phyloP scores from a whole-genome alignment of 2,329 filamentous ascomycete species.

The Fusarium duplospermum region DNA sequence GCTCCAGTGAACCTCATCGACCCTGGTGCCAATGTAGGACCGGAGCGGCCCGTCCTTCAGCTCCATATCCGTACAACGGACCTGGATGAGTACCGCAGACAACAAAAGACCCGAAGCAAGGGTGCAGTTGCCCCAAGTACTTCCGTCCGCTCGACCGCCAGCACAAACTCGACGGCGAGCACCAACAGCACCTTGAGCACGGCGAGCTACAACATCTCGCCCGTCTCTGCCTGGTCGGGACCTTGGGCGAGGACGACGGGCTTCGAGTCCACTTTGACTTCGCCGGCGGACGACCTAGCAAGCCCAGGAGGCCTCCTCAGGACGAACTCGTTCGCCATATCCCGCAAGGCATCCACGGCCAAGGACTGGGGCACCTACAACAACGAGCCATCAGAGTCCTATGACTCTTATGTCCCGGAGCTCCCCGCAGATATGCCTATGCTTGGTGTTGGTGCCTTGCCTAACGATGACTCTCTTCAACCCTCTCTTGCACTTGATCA shows the following conservation, averaged over 20 bases:
- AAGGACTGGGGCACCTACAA: constrained; percentile 40
- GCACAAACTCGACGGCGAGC: constrained; percentile 51
- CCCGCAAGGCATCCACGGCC: constrained; percentile 37
- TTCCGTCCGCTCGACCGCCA: constrained; percentile 60
- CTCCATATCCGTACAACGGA: constrained; percentile 55
- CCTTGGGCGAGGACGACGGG: constrained; percentile 55
- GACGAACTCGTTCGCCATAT: constrained; percentile 36
- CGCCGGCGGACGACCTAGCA: constrained; percentile 56
- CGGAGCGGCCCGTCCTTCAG: constrained; percentile 53
- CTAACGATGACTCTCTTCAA: constrained; percentile 43
- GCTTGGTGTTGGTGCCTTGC: constrained; percentile 45
- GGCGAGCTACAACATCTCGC: constrained; percentile 58
- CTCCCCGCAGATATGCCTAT: constrained; percentile 57
- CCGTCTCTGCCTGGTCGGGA: constrained; percentile 57
- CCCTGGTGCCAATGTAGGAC: constrained; percentile 21
- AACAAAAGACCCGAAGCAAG: constrained; percentile 52
- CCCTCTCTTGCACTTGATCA: constrained; percentile 49
- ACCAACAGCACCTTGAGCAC: constrained; percentile 55
- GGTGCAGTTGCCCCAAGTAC: constrained; percentile 58
- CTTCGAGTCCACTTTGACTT: constrained; percentile 58
- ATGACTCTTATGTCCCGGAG: constrained; percentile 52
- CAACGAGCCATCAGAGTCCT: constrained; percentile 45
- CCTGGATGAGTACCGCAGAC: constrained; percentile 48
- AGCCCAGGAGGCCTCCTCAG: constrained; percentile 49
- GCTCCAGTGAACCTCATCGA: constrained; percentile 41